These are phyloP conservation scores for Yamadazyma dendronema DNA, from an alignment of 1,139 yeast genomes.

Conservation along the genomic window DNA sequence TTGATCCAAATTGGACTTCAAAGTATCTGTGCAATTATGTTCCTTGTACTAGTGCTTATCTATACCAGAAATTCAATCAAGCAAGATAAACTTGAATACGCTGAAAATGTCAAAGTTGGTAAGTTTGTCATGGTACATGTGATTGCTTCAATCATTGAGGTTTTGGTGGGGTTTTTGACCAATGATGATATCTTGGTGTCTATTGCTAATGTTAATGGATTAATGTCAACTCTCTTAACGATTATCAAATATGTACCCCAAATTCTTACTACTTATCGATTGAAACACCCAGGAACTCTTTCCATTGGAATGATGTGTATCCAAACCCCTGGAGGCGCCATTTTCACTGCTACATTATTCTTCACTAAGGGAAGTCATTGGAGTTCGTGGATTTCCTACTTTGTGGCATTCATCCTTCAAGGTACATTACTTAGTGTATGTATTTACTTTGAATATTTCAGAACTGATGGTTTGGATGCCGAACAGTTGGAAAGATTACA, in stretches of 20 bases:
- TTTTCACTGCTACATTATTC: slow-evolving; percentile 71
- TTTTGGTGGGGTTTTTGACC: slow-evolving; percentile 29
- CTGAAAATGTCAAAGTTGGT: slow-evolving; percentile 42
- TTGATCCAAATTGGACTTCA: slow-evolving; percentile 70
- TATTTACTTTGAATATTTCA: slow-evolving; percentile 38
- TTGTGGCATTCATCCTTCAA: slow-evolving; percentile 71
- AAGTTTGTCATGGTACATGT: slow-evolving; percentile 36
- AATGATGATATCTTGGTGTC: slow-evolving; percentile 21
- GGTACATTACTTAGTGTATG: slow-evolving; percentile 39
- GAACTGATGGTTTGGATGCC: slow-evolving; percentile 25
- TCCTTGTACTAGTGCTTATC: slow-evolving; percentile 53
- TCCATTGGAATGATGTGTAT: slow-evolving; percentile 81
- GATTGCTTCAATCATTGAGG: slow-evolving; percentile 32
- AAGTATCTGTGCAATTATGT: slow-evolving; percentile 60
- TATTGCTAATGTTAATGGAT: slow-evolving; percentile 63
- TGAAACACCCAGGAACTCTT: slow-evolving; percentile 78
- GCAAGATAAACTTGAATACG: slow-evolving; percentile 47
- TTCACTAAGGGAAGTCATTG: slow-evolving; percentile 75
- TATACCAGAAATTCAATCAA: slow-evolving; percentile 45
- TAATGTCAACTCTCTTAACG: slow-evolving; percentile 61
- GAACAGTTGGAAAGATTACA: slow-evolving; percentile 32
- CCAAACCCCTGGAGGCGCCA: slow-evolving; percentile 87
- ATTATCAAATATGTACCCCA: slow-evolving; percentile 80
- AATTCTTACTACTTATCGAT: slow-evolving; percentile 61
- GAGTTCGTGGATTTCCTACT: slow-evolving; percentile 85